Evolutionary conservation across 257 asterid genomes (phyloP).

Genomic region (Plectranthus barbatus): DNA sequence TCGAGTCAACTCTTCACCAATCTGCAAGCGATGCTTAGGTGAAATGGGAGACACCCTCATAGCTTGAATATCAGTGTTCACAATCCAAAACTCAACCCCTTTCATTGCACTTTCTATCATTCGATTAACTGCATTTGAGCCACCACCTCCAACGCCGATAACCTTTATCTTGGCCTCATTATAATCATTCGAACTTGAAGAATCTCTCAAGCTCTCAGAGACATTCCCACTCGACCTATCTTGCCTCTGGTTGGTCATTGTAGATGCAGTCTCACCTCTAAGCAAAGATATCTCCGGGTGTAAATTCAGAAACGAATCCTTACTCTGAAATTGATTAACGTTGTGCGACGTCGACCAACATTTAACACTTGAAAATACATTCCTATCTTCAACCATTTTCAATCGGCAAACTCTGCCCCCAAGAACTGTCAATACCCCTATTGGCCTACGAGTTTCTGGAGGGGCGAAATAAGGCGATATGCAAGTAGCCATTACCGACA

Average conservation of each 20-base stretch:
- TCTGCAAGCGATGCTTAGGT: conserved; percentile 68
- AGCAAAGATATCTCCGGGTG: conserved; percentile 86
- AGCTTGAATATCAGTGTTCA: conserved; percentile 90
- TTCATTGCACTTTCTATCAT: conserved; percentile 86
- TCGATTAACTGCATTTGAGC: conserved; percentile 94
- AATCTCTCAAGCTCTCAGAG: conserved; percentile 46
- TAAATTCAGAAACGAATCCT: conserved; percentile 65
- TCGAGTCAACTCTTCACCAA: conserved; percentile 83
- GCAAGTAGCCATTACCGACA: conserved; percentile 49
- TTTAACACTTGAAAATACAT: conserved; percentile 29
- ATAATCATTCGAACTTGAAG: conserved; percentile 35
- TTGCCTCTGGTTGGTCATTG: conserved; percentile 34
- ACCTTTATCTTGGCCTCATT: conserved; percentile 91
- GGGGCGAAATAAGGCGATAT: conserved; percentile 48
- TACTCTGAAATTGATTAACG: conserved; percentile 41
- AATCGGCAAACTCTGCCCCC: conserved; percentile 44
- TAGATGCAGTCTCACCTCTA: conserved; percentile 55
- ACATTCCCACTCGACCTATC: conserved; percentile 41
- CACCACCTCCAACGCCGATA: conserved; percentile 97
- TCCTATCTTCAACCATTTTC: conserved; percentile 48
- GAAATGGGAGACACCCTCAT: conserved; percentile 78
- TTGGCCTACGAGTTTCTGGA: conserved; percentile 40
- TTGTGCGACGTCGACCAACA: conserved; percentile 61
- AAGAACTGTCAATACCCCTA: conserved; percentile 36
- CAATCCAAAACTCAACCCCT: conserved; percentile 97